Base-by-base conservation (phyloP, 1,284 basidiomycete species). In the Fistulinella staudtii region DNA sequence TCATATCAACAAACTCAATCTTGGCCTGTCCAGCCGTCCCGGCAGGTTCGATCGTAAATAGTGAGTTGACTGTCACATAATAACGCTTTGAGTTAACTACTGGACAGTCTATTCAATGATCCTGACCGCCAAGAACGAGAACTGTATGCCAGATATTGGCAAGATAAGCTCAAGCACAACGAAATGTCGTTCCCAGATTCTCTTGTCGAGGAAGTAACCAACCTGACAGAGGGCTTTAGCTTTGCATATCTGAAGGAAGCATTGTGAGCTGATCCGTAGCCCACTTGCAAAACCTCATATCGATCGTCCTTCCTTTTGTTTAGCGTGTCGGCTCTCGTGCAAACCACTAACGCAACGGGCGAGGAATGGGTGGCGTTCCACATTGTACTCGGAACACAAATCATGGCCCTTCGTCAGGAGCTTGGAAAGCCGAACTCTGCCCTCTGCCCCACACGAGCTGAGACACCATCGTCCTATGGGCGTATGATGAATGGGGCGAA, bases 41-140 rank as follows among this genome's bases (percentile, higher is more conserved):
- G 89, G 85, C 53, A 77, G 89, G 21, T 92, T 91, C 55, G 89
- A 91, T 62, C 74, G 89, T 42, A 90, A 90, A 70, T 91, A 82
- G 87, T 86, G 54, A 56, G 85, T 71, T 8, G 17, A 38, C 13
- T 22, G 35, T 27, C 17, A 1, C 9, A 8, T 29, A 1, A 15
- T n/a, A 17, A n/a, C 34, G 35, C 35, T 24, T 31, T 20, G 36
- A 39, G 15, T 46, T 41, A 37, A 36, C 30, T 31, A 20, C 5
- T 9, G 36, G 17, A 2, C n/a, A 84, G 82, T 57, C 53, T 74
- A 44, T 85, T 84, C 53, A 74, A 81, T 36, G 78, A 87, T 57
- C 88, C 88, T 5, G 74, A 75, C 52, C 56, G 63, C 25, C 74
- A 76, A 21, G 84, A 85, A 55, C 79, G 86, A 31, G 64, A 67